Evolutionary conservation across 176 grass and related monocot species (phyloP).

Genomic region (Hyparrhenia diplandra): DNA sequence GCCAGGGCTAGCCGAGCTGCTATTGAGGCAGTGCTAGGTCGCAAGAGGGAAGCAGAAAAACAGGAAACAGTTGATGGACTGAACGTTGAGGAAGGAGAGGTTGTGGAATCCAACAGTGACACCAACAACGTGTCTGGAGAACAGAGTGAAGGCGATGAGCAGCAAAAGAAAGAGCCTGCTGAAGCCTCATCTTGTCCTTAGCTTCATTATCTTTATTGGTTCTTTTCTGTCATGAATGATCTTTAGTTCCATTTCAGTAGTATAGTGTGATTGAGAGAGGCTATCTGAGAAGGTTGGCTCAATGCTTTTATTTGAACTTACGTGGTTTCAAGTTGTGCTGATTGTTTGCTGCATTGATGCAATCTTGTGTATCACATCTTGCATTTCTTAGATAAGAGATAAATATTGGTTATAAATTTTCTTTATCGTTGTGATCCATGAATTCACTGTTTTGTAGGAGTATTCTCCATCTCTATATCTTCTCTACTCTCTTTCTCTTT

Average conservation of each 20-base stretch:
- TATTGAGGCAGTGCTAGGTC: conserved; percentile 62
- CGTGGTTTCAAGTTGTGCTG: background rate
- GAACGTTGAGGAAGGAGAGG: conserved; percentile 35
- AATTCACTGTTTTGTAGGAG: background rate
- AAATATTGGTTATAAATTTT: background rate
- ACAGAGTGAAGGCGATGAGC: conserved; percentile 5
- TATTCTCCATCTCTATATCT: background rate
- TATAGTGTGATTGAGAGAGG: background rate
- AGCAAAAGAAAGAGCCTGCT: conserved; percentile 28
- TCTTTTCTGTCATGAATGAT: conserved; percentile 12
- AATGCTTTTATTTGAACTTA: background rate
- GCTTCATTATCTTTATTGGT: conserved; percentile 10
- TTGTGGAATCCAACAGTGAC: conserved; percentile 29
- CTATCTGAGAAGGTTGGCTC: background rate
- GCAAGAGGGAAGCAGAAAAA: conserved; percentile 48
- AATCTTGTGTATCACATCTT: background rate
- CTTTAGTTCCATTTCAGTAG: conserved; percentile 29
- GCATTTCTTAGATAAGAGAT: background rate
- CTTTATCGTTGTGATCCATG: background rate
- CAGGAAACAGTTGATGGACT: conserved; percentile 26
- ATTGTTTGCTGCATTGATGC: conserved; percentile 16
- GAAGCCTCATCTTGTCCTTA: conserved; percentile 16
- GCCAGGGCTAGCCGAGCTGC: conserved; percentile 67
- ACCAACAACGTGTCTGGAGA: background rate
- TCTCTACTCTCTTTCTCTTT: background rate